These are phyloP conservation scores for Sarocladium brachiariae DNA, from an alignment of 2,329 filamentous ascomycete species.

Conservation along the genomic window DNA sequence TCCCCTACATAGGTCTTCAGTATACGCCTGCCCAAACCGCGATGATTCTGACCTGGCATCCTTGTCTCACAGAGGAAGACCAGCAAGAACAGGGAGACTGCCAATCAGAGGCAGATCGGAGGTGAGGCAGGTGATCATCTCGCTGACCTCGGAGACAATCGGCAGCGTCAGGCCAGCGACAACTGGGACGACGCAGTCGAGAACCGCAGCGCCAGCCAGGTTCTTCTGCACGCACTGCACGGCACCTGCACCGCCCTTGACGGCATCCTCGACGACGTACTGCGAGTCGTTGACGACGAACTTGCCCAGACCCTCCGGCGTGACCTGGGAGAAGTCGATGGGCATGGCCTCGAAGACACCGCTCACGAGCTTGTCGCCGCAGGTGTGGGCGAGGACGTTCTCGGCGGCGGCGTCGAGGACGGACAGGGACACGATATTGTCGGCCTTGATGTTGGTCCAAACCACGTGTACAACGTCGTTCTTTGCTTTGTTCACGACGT, in stretches of 20 bases:
- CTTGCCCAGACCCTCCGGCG: constrained; percentile 6
- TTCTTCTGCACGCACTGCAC: constrained; percentile 8
- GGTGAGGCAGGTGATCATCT: constrained; percentile 9
- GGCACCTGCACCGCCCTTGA: not conserved
- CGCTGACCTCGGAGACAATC: constrained; percentile 4
- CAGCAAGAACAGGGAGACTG: constrained; percentile 3
- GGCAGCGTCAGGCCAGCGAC: not conserved
- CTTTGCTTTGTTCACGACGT: not conserved
- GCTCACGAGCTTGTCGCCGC: constrained; percentile 5
- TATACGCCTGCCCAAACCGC: too few relatives aligned
- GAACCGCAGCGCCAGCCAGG: not conserved
- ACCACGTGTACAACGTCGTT: constrained; percentile 8
- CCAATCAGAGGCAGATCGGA: constrained; percentile 10
- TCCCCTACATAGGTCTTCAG: too few relatives aligned
- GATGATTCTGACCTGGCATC: too few relatives aligned
- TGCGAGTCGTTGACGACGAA: constrained; percentile 1
- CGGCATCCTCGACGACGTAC: constrained; percentile 1
- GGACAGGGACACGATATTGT: constrained; percentile 4
- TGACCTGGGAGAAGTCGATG: constrained; percentile 10
- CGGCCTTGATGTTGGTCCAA: constrained; percentile 9
- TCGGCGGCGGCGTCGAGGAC: constrained; percentile 8
- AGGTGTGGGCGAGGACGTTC: constrained; percentile 11
- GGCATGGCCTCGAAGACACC: constrained; percentile 9
- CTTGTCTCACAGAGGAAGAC: constrained; percentile 5
- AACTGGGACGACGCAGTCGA: constrained; percentile 8